Percentiles rank a stretch among this genome's conserved stretches.
These are phyloP conservation scores for Carex parvula DNA, from an alignment of 176 grass and related monocot species.

Conservation along the genomic window DNA sequence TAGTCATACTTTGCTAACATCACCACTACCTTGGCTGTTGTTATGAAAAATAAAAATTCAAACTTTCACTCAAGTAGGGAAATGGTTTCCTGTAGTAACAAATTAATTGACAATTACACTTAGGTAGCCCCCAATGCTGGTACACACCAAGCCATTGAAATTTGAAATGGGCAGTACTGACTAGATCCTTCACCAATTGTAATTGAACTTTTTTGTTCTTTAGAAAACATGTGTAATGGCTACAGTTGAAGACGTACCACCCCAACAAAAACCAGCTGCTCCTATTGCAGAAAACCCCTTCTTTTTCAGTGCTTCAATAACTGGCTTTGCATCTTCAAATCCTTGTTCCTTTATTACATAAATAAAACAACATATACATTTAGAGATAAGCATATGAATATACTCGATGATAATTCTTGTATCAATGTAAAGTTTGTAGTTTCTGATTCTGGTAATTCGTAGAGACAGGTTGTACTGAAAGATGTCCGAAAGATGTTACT, in stretches of 20 bases:
- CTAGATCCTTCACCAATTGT: neutral
- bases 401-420: neutral
- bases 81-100: neutral
- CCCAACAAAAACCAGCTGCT: constrained; percentile 38
- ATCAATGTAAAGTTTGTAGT: neutral
- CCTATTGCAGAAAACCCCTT: constrained; percentile 26
- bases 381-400: neutral
- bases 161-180: neutral
- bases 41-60: neutral
- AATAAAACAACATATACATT: neutral
- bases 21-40: constrained; percentile 34
- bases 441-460: neutral
- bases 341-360: constrained; percentile 17
- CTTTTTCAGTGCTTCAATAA: constrained; percentile 29
- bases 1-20: constrained; percentile 31
- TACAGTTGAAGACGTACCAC: constrained; percentile 13
- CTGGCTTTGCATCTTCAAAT: constrained; percentile 32
- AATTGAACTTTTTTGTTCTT: neutral
- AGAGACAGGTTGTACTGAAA: neutral
- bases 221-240: neutral
- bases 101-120: neutral
- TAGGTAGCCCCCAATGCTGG: neutral
- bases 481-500: neutral
- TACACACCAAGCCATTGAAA: neutral
- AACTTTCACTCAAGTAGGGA: neutral